phyloP scores from a whole-genome alignment of 108 stramenopile species.

The Epithemia pelagica region DNA sequence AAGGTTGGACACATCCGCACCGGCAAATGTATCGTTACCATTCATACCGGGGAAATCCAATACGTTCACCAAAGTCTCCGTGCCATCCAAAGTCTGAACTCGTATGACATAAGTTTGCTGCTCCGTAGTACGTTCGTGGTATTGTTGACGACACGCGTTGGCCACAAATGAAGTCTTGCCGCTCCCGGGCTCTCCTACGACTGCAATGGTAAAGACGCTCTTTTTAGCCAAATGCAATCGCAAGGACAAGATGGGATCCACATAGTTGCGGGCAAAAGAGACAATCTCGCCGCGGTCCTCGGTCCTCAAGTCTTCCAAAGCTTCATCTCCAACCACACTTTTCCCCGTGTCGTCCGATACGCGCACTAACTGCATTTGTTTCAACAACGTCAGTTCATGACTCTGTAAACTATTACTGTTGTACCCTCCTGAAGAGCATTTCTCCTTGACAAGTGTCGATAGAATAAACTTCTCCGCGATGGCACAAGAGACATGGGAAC shows the following conservation, averaged over 20 bases:
- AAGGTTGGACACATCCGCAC: neutral
- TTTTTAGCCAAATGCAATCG: neutral
- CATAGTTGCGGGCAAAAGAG: neutral
- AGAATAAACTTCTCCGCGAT: neutral
- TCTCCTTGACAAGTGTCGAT: neutral
- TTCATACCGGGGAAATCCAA: neutral
- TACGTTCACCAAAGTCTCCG: neutral
- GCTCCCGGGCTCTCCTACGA: neutral
- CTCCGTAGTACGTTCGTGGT: neutral
- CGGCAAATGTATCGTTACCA: neutral
- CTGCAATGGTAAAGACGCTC: neutral
- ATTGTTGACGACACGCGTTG: neutral
- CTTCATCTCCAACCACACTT: neutral
- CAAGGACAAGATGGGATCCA: neutral
- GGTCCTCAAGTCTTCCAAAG: neutral
- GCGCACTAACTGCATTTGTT: neutral
- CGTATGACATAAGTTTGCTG: neutral
- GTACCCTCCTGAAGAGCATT: too few relatives aligned
- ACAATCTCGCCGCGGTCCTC: neutral
- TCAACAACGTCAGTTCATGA: neutral
- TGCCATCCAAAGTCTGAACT: neutral
- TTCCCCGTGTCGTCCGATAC: neutral
- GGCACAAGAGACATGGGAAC: too few relatives aligned
- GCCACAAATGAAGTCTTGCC: neutral
- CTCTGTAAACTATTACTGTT: neutral